phyloP scores from a whole-genome alignment of 2,329 filamentous ascomycete species.

The Talaromyces marneffei region DNA sequence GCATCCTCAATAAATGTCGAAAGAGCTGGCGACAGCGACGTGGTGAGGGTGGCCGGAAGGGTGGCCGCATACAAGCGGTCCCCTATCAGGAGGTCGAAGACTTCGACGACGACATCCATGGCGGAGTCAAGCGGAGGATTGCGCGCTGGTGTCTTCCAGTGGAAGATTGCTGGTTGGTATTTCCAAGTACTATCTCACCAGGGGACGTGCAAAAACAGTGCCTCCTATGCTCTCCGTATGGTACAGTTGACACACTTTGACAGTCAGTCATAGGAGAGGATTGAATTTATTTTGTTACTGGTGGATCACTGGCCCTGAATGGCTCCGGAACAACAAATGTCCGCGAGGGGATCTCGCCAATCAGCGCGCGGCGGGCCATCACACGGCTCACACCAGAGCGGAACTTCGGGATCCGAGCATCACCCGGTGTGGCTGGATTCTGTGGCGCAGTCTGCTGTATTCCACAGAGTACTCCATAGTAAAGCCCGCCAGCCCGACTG shows the following conservation, averaged over 20 bases:
- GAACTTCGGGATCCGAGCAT: constrained; percentile 8
- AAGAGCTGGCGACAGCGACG: constrained; percentile 48
- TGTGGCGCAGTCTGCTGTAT: neutral
- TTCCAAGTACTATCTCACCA: neutral
- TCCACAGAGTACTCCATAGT: too few relatives aligned
- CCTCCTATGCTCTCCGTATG: neutral
- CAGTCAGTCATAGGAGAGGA: neutral
- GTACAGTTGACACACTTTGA: neutral
- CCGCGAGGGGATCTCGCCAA: neutral
- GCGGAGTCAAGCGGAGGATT: constrained; percentile 22
- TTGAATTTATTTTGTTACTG: neutral
- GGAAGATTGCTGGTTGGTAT: neutral
- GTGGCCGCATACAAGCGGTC: constrained; percentile 71
- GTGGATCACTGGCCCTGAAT: neutral
- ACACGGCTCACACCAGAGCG: constrained; percentile 17
- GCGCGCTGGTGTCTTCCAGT: neutral
- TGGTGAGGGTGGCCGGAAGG: constrained; percentile 55
- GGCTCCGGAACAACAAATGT: neutral
- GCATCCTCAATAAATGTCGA: constrained; percentile 48
- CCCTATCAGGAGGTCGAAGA: constrained; percentile 73
- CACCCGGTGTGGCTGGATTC: neutral
- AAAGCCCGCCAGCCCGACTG: neutral
- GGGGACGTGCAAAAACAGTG: too few relatives aligned
- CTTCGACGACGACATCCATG: constrained; percentile 91
- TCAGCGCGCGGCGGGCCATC: neutral